Conservation (phyloP, 768 basidiomycete genomes). For the Favolaschia claudopus region DNA sequence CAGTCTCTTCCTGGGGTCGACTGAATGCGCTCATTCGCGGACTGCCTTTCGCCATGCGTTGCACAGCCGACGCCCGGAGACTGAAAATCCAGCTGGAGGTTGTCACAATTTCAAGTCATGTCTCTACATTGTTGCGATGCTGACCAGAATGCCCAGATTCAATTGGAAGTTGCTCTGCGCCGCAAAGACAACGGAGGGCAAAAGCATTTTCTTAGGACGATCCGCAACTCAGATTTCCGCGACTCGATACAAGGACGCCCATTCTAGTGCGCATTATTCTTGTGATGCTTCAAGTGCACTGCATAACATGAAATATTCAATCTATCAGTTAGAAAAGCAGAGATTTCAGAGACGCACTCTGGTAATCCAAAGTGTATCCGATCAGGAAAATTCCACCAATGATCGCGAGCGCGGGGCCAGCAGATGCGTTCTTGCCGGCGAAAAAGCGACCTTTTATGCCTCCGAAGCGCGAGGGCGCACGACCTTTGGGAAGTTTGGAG, state of each 20-base stretch:
- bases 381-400: constrained; percentile 60
- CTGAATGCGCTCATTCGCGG: neutral
- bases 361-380: constrained; percentile 74
- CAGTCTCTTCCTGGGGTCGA: neutral
- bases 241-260: too few species aligned
- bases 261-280: too few species aligned
- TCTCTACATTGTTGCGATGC: neutral
- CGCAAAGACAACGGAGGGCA: too few species aligned
- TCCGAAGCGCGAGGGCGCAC: constrained; percentile 52
- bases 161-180: too few species aligned
- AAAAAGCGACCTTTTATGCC: constrained; percentile 70
- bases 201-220: neutral
- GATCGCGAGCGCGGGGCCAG: constrained; percentile 53
- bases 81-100: constrained; percentile 11
- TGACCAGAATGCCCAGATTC: neutral
- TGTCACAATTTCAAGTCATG: neutral
- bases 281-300: constrained; percentile 77
- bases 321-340: constrained; percentile 15
- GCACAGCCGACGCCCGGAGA: neutral
- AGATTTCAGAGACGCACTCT: constrained; percentile 61
- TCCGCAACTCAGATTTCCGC: neutral
- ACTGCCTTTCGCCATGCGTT: constrained; percentile 6
- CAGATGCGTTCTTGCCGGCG: constrained; percentile 73
- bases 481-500: constrained; percentile 81
- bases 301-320: constrained; percentile 2